A percentile compares a stretch with the other conserved stretches of the same genome.
Conservation (phyloP, 768 basidiomycete genomes). For the Pleurotus ostreatus region DNA sequence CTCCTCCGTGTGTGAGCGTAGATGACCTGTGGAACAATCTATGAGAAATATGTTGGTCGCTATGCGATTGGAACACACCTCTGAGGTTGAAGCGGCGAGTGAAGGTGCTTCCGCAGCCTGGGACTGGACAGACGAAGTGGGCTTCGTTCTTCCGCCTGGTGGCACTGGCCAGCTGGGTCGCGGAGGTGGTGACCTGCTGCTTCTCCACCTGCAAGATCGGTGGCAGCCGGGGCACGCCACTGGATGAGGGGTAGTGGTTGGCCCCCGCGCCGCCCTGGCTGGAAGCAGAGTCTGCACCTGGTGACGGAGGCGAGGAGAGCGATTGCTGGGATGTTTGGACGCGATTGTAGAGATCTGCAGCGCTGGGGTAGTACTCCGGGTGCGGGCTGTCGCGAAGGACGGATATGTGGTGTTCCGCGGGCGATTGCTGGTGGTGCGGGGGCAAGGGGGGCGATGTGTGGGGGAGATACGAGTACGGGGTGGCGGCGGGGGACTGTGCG, state of each 20-base stretch:
- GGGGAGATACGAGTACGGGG: slow-evolving; percentile 33
- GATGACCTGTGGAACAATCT: slow-evolving; percentile 55
- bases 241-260: slow-evolving; percentile 52
- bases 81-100: slow-evolving; percentile 87
- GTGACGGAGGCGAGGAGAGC: slow-evolving; percentile 25
- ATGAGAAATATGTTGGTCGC: too few species aligned
- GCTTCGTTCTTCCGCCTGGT: slow-evolving; percentile 89
- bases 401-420: background rate
- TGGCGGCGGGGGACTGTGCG: slow-evolving; percentile 28
- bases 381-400: slow-evolving; percentile 27
- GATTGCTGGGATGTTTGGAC: slow-evolving; percentile 27
- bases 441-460: slow-evolving; percentile 38
- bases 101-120: slow-evolving; percentile 96
- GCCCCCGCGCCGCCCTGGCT: slow-evolving; percentile 35
- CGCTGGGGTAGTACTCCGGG: slow-evolving; percentile 46
- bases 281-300: slow-evolving; percentile 25
- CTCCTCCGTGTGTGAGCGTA: slow-evolving; percentile 94
- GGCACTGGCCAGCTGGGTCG: slow-evolving; percentile 88
- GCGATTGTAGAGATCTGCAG: slow-evolving; percentile 53
- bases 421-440: slow-evolving; percentile 30
- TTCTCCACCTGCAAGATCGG: slow-evolving; percentile 90
- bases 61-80: slow-evolving; percentile 39
- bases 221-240: slow-evolving; percentile 57
- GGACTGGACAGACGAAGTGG: slow-evolving; percentile 89
- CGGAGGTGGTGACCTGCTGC: slow-evolving; percentile 92